Conservation (phyloP, 1,284 basidiomycete species). For the Leccinum laetum region DNA sequence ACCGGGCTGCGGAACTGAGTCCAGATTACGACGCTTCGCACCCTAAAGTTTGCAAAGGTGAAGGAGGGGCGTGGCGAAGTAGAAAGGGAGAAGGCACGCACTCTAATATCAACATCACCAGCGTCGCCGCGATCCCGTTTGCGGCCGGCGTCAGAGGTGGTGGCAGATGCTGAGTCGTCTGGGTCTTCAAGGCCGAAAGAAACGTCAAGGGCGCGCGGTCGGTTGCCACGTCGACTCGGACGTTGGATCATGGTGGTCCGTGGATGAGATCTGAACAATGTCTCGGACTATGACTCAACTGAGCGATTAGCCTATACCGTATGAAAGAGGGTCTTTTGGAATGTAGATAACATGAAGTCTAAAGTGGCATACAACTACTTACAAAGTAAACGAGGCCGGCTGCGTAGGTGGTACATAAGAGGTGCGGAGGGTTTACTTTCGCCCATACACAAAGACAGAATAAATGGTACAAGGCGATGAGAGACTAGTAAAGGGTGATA, state of each 20-base stretch:
- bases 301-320: neutral
- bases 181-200: conserved; percentile 26
- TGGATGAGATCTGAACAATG: neutral
- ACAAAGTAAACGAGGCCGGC: neutral
- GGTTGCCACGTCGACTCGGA: conserved; percentile 26
- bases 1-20: conserved; percentile 21
- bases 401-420: conserved; percentile 17
- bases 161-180: conserved; percentile 23
- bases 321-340: conserved; percentile 1
- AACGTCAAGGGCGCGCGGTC: conserved; percentile 36
- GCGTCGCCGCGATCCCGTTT: conserved; percentile 25
- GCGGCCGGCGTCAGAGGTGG: conserved; percentile 29
- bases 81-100: conserved; percentile 9
- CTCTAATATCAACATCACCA: conserved; percentile 16
- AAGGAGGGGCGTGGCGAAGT: neutral
- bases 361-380: conserved; percentile 1
- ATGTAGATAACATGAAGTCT: conserved; percentile 21
- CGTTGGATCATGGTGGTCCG: conserved; percentile 5
- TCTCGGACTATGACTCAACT: neutral
- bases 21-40: conserved; percentile 30
- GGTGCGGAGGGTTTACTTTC: conserved; percentile 10
- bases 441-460: conserved; percentile 7
- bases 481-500: conserved; percentile 9
- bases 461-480: conserved; percentile 10
- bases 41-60: conserved; percentile 11